Base-by-base conservation (phyloP, 192 early-diverging fungal genomes). In the Chytriomyces hyalinus region DNA sequence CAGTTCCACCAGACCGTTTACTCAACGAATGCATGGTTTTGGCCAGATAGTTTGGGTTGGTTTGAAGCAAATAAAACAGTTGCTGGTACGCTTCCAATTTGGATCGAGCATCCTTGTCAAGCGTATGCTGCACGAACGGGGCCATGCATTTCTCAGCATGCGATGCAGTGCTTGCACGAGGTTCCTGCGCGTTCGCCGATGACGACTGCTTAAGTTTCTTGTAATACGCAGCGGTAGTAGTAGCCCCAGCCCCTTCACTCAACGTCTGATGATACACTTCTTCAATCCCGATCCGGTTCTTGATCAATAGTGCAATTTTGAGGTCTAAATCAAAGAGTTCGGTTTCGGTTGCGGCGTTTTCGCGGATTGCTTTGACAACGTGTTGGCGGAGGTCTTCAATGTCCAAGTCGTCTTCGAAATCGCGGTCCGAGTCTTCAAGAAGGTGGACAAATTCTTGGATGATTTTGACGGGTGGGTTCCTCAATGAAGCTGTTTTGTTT, bases 1-100 rank as follows among this genome's bases (percentile, higher is more conserved):
- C 84, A 65, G 80, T 88, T 2, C 92, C 91, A 22, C 92, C 89
- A 3, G 81, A 59, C 64, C 65, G 90, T 85, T 96, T 94, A 87
- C 95, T 97, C 57, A 98, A 86, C 48, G 92, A 81, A 48, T 95
- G 95, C 87, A 99, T 88, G 49, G 97, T 83, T 13, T 88, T 88
- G 9, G 96, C 92, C 67, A 99, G 87, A 76, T 99, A 99, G 24
- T 87, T 73, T 4, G 96, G 96, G 82, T 99, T 92, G 5, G 98
- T 99, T 83, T 99, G 98, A 49, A 99, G 87, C 65, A 99, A 70
- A 78, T 99, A 98, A 67, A 99, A 97, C 61, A 99, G 80, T 72
- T 98, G 89, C 82, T 97, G 94, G 84, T 99, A 99, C 8, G 91
- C 80, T 63, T 93, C 92, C 15, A 94, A 77, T 53, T 90, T 88